phyloP scores from a whole-genome alignment of 768 basidiomycete genomes.

The Daedaleopsis sinensis region DNA sequence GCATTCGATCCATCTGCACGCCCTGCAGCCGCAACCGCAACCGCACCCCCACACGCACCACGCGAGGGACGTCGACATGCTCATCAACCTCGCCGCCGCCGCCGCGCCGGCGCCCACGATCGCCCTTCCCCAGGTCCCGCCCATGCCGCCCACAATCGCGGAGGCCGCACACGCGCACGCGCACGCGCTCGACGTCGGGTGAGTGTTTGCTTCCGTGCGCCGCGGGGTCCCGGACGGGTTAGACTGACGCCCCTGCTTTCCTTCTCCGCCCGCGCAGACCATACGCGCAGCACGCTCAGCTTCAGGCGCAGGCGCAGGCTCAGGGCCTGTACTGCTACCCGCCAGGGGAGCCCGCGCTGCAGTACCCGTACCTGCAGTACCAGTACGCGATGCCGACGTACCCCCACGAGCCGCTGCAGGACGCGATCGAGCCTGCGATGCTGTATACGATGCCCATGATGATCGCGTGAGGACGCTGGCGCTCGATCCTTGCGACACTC shows the following conservation, averaged over 20 bases:
- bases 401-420: conserved; percentile 2
- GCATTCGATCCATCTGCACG: neutral
- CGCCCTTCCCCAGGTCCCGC: conserved; percentile 19
- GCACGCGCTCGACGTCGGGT: conserved; percentile 8
- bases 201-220: neutral
- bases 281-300: conserved; percentile 4
- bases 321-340: conserved; percentile 13
- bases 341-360: neutral
- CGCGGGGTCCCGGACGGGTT: neutral
- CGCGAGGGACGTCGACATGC: conserved; percentile 10
- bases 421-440: conserved; percentile 9
- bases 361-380: conserved; percentile 18
- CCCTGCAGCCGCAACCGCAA: no score
- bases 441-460: conserved; percentile 18
- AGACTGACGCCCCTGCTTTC: neutral
- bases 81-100: conserved; percentile 2
- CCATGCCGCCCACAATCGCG: conserved; percentile 6
- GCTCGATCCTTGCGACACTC: neutral
- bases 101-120: conserved; percentile 15
- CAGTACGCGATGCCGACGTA: conserved; percentile 7
- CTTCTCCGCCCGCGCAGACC: neutral
- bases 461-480: conserved; percentile 2
- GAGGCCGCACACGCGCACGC: neutral
- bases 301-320: no score
- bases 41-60: neutral